Evolutionary conservation across 306 rosid genomes (phyloP).

Genomic region (Oemleria cerasiformis): DNA sequence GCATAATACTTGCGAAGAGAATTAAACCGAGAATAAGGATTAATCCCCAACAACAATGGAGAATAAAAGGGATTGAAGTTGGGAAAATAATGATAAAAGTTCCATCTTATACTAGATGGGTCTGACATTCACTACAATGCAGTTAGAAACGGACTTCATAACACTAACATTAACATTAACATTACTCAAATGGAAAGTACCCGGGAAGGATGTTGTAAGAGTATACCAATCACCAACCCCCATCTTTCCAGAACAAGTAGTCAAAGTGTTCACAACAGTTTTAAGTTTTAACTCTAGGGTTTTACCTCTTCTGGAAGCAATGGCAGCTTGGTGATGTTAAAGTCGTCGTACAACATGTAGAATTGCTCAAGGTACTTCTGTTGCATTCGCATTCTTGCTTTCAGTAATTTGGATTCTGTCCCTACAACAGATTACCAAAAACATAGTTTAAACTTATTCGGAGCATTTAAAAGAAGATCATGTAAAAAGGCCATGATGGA

Average conservation of each 20-base stretch:
- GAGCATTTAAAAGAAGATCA: not conserved
- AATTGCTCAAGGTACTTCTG: conserved; percentile 89
- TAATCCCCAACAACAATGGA: not conserved
- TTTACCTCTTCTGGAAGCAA: conserved; percentile 92
- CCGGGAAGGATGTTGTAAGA: not conserved
- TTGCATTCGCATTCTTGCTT: conserved; percentile 99
- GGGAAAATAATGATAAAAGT: not conserved
- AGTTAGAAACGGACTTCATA: not conserved
- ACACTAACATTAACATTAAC: not conserved
- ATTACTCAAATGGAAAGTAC: not conserved
- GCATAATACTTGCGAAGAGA: not conserved
- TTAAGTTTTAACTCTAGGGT: conserved; percentile 4
- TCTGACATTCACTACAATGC: not conserved
- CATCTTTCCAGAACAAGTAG: not conserved
- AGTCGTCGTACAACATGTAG: conserved; percentile 96
- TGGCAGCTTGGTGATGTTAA: conserved; percentile 86
- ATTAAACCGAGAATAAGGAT: not conserved
- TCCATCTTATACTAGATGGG: not conserved
- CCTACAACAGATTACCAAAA: conserved; percentile 36
- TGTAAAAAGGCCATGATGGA: not conserved
- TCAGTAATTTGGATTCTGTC: conserved; percentile 79
- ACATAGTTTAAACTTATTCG: not conserved
- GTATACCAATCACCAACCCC: not conserved
- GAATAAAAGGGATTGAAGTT: not conserved
- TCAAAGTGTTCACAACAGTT: not conserved